phyloP scores from a whole-genome alignment of 2,329 filamentous ascomycete species.

The Neophaeococcomyces mojaviensis region DNA sequence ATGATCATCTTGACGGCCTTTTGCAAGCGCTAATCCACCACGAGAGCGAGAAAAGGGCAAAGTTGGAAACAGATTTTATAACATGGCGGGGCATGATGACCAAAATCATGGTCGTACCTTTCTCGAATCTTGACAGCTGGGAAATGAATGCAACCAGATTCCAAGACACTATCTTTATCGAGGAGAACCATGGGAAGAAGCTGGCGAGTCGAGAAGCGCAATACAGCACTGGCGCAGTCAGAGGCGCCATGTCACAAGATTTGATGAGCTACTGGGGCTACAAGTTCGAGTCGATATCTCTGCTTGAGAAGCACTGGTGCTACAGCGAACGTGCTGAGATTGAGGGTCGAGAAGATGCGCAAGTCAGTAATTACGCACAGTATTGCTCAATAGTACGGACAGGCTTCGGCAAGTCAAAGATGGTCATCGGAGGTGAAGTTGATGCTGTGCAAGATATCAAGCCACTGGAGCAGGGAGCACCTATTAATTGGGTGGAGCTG shows the following conservation, averaged over 20 bases:
- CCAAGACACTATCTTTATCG: constrained; percentile 68
- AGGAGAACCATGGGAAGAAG: constrained; percentile 77
- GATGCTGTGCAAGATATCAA: constrained; percentile 91
- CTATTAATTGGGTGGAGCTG: constrained; percentile 87
- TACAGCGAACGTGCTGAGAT: constrained; percentile 68
- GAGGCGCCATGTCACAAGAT: constrained; percentile 58
- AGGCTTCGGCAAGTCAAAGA: constrained; percentile 64
- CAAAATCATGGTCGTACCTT: constrained; percentile 85
- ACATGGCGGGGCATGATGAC: constrained; percentile 99
- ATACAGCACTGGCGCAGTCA: constrained; percentile 40
- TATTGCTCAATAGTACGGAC: constrained; percentile 93
- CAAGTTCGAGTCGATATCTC: constrained; percentile 85
- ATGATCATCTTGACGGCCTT: constrained; percentile 81
- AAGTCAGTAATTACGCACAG: constrained; percentile 84
- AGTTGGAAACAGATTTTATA: constrained; percentile 68
- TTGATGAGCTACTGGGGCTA: constrained; percentile 96
- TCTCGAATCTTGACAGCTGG: constrained; percentile 64
- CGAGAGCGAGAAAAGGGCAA: constrained; percentile 61
- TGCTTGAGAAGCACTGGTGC: constrained; percentile 67
- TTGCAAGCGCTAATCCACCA: constrained; percentile 66
- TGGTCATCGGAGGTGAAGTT: constrained; percentile 88
- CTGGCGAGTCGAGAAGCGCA: constrained; percentile 55
- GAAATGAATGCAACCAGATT: constrained; percentile 93
- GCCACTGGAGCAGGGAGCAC: constrained; percentile 55
- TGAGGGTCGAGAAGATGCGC: constrained; percentile 60